Base-by-base conservation (phyloP, 2,329 filamentous ascomycete species). In the Fusarium coffeatum region DNA sequence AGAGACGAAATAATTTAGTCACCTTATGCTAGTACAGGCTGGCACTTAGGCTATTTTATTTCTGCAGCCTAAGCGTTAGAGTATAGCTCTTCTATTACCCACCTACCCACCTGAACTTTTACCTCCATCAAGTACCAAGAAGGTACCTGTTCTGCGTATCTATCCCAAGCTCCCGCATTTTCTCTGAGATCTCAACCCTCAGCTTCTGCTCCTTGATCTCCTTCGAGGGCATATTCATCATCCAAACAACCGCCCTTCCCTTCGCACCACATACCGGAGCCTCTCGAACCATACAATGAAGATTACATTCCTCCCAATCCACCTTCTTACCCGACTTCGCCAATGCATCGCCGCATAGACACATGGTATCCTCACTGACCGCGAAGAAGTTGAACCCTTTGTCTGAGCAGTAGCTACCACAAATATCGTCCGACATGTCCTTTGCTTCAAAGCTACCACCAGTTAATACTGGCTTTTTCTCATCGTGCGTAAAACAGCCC, bases 281-380 rank as follows among this genome's bases (percentile, higher is more conserved):
- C 9, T 37, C 34, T 7, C 6, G 34, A 6, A 37, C 18, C 34
- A 37, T 37, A 11, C 34, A 37, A 0, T 37, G 0, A 0, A 37
- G 5, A n/a, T 37, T n/a, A 7, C 34, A 37, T n/a, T 37, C 34
- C 10, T n/a, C 34, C 18, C 18, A 37, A 1, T 11, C 34, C 1
- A 37, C 34, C 34, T n/a, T 37, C 18, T 37, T 37, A 12, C 18
- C 3, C 34, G 10, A n/a, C 18, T 7, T 37, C 1, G 34, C 3
- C 34, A 37, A 37, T 37, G 3, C 34, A 37, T 37, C 34, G 12
- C 34, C 34, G 11, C 34, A 37, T 7, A n/a, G 4, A 37, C 34
- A 37, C 2, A 7, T 7, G 0, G 10, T 37, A 7, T n/a, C 34
- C 18, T 37, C 34, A 12, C 34, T 37, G 2, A n/a, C 6, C 6